phyloP scores from a whole-genome alignment of 2,329 filamentous ascomycete genomes.

The Aspergillus pseudoviridinutans region DNA sequence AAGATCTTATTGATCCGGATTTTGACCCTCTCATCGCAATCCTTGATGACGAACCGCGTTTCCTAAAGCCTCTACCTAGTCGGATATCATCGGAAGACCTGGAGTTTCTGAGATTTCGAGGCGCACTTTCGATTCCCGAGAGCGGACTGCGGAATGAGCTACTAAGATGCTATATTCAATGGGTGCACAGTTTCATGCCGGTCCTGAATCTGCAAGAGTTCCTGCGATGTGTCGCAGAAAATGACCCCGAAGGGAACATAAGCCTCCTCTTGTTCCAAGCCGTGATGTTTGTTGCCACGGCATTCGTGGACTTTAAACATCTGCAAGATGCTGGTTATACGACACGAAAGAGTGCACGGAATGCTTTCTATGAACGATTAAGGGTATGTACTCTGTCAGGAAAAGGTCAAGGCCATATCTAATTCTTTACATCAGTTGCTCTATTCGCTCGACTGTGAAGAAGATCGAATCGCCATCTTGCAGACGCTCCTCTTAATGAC shows the following conservation, averaged over 20 bases:
- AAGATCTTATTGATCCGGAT: slow-evolving; percentile 36
- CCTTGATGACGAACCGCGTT: slow-evolving; percentile 48
- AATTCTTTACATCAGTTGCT: slow-evolving; percentile 55
- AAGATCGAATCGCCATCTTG: slow-evolving; percentile 76
- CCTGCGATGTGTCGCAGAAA: slow-evolving; percentile 51
- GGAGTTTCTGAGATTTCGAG: slow-evolving; percentile 73
- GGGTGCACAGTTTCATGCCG: slow-evolving; percentile 87
- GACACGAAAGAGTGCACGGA: slow-evolving; percentile 72
- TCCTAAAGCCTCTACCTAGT: slow-evolving; percentile 70
- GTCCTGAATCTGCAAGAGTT: slow-evolving; percentile 63
- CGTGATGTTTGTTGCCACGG: slow-evolving; percentile 86
- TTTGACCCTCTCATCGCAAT: slow-evolving; percentile 37
- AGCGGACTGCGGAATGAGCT: slow-evolving; percentile 68
- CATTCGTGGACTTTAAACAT: slow-evolving; percentile 73
- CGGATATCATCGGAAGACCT: slow-evolving; percentile 75
- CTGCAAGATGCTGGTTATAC: slow-evolving; percentile 70
- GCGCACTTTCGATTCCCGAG: slow-evolving; percentile 69
- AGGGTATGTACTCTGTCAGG: slow-evolving; percentile 58
- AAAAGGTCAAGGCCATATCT: neutral
- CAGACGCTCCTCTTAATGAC: slow-evolving; percentile 84
- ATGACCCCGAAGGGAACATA: slow-evolving; percentile 65
- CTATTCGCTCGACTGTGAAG: slow-evolving; percentile 88
- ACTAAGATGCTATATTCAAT: slow-evolving; percentile 74
- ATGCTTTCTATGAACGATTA: slow-evolving; percentile 77
- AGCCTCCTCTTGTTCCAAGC: slow-evolving; percentile 85